Conservation (phyloP, 306 rosid species). For the Acacia acuminata region DNA sequence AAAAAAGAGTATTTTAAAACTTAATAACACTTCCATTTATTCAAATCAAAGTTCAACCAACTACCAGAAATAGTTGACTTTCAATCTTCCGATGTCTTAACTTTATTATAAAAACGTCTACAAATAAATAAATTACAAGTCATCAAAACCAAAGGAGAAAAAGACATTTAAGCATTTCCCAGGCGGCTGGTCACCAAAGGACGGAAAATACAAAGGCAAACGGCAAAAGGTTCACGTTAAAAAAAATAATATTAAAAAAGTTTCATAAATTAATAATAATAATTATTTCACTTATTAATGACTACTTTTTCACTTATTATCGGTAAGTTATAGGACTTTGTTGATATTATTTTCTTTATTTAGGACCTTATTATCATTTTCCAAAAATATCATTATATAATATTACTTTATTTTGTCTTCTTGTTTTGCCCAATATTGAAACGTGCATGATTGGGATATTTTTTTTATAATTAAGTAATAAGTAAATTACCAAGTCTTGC, state of each 20-base stretch:
- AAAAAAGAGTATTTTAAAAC: too few relatives aligned
- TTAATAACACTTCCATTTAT: neutral
- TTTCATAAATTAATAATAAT: too few relatives aligned
- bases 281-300: too few relatives aligned
- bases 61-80: constrained; percentile 24
- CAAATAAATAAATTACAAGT: neutral
- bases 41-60: neutral
- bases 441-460: constrained; percentile 7
- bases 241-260: too few relatives aligned
- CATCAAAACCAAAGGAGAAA: neutral
- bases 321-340: too few relatives aligned
- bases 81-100: constrained; percentile 20
- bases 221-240: too few relatives aligned
- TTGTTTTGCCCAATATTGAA: constrained; percentile 27
- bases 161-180: constrained; percentile 36
- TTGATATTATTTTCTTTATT: too few relatives aligned
- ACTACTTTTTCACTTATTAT: too few relatives aligned
- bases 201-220: neutral
- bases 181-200: constrained; percentile 38
- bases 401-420: constrained; percentile 41
- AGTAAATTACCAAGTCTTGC: neutral
- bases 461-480: neutral
- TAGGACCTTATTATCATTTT: too few relatives aligned
- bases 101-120: neutral
- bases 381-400: neutral